Evolutionary conservation across 768 basidiomycete species (phyloP).

Genomic region (Gymnopilus dilepis): DNA sequence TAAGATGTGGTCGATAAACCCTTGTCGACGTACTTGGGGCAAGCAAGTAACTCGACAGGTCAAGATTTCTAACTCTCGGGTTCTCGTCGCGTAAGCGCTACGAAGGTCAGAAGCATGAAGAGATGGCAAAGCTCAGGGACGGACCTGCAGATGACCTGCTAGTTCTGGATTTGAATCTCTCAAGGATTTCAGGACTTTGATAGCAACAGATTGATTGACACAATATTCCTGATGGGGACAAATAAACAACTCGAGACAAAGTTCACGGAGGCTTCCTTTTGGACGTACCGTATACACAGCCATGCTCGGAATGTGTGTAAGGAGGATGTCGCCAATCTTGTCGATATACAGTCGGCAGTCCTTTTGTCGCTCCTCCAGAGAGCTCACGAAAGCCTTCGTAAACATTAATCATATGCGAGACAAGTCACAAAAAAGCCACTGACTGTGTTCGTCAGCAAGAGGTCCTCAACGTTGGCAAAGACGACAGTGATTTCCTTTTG

Average conservation of each 20-base stretch:
- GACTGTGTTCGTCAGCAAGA: slow-evolving; percentile 83
- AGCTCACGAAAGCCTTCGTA: slow-evolving; percentile 88
- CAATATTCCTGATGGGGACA: slow-evolving; percentile 72
- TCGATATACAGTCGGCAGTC: slow-evolving; percentile 92
- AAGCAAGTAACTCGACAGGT: slow-evolving; percentile 89
- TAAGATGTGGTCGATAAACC: neutral
- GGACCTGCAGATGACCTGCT: slow-evolving; percentile 69
- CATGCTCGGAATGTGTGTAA: slow-evolving; percentile 78
- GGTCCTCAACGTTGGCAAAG: slow-evolving; percentile 94
- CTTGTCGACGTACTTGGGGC: slow-evolving; percentile 73
- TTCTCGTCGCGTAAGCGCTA: slow-evolving; percentile 76
- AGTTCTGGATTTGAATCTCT: slow-evolving; percentile 72
- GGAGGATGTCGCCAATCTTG: slow-evolving; percentile 83
- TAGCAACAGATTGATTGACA: slow-evolving; percentile 82
- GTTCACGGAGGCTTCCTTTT: neutral
- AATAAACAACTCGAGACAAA: neutral
- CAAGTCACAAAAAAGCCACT: neutral
- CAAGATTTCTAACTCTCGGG: slow-evolving; percentile 77
- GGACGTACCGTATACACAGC: slow-evolving; percentile 73
- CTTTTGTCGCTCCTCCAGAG: slow-evolving; percentile 90
- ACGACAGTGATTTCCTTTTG: slow-evolving; percentile 80
- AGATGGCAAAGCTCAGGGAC: slow-evolving; percentile 6
- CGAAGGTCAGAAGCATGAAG: neutral
- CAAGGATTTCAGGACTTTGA: slow-evolving; percentile 75
- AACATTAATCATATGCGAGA: too few relatives aligned